phyloP scores from a whole-genome alignment of 140 eudicot species.

The Bidens hawaiensis region DNA sequence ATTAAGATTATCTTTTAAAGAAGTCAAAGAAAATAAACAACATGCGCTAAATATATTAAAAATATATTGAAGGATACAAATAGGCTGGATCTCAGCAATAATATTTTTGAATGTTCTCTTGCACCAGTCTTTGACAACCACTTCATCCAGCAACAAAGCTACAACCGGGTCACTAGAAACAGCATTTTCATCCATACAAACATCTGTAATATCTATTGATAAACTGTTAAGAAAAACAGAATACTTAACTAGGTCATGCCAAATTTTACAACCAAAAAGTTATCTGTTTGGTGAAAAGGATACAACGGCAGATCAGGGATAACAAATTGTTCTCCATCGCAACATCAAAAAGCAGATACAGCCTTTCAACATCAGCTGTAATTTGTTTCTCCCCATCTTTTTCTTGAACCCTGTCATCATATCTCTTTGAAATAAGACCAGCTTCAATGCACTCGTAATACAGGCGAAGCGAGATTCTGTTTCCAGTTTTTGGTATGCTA shows the following conservation, averaged over 20 bases:
- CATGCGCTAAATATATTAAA: background rate
- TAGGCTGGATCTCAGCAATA: constrained; percentile 43
- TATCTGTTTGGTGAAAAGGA: constrained; percentile 34
- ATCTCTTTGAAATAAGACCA: constrained; percentile 79
- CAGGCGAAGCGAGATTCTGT: constrained; percentile 62
- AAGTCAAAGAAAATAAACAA: constrained; percentile 42
- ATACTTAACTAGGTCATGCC: background rate
- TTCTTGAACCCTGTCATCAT: constrained; percentile 73
- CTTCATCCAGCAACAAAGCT: constrained; percentile 90
- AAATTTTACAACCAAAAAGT: background rate
- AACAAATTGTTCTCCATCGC: constrained; percentile 82
- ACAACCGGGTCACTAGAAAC: constrained; percentile 93
- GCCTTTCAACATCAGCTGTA: constrained; percentile 71
- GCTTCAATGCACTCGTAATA: constrained; percentile 88
- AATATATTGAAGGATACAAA: constrained; percentile 65
- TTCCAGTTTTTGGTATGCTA: constrained; percentile 51
- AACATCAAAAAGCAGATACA: constrained; percentile 76
- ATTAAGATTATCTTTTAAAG: constrained; percentile 45
- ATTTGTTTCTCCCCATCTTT: constrained; percentile 52
- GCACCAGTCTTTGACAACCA: constrained; percentile 99
- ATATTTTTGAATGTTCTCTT: constrained; percentile 56
- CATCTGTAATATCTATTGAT: constrained; percentile 83
- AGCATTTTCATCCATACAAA: constrained; percentile 98
- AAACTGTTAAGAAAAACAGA: constrained; percentile 48
- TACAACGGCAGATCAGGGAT: constrained; percentile 89